Evolutionary conservation across 192 early-diverging fungal genomes (phyloP).

Genomic region (Chytriomyces sp.): DNA sequence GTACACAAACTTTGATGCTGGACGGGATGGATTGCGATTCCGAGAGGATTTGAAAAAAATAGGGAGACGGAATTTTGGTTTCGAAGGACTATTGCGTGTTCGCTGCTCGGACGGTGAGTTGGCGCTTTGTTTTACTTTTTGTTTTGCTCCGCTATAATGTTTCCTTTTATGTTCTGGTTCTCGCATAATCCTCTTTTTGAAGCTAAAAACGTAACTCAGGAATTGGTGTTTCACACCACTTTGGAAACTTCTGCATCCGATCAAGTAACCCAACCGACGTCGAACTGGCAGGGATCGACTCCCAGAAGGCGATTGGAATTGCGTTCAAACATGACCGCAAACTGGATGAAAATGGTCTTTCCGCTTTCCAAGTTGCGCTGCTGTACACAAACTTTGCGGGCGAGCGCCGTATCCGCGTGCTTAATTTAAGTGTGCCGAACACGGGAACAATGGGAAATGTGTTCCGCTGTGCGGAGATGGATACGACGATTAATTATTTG

Average conservation of each 20-base stretch:
- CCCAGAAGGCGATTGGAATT: conserved; percentile 82
- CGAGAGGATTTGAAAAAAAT: conserved; percentile 74
- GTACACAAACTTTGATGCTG: conserved; percentile 82
- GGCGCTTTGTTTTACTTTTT: not conserved
- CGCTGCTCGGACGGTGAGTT: conserved; percentile 81
- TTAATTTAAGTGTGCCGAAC: conserved; percentile 81
- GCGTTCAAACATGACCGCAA: conserved; percentile 86
- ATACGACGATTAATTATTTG: conserved; percentile 87
- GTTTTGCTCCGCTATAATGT: not conserved
- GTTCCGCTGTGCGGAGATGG: conserved; percentile 90
- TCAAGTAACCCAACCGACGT: conserved; percentile 81
- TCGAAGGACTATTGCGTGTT: conserved; percentile 84
- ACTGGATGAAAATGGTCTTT: conserved; percentile 77
- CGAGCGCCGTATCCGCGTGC: conserved; percentile 88
- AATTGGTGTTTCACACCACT: conserved; percentile 81
- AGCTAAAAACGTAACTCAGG: conserved; percentile 41
- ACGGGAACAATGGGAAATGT: conserved; percentile 78
- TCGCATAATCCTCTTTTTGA: no score
- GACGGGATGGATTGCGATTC: conserved; percentile 74
- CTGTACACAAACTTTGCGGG: conserved; percentile 92
- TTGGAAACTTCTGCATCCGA: conserved; percentile 93
- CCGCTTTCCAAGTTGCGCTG: conserved; percentile 89
- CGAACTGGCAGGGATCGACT: conserved; percentile 87
- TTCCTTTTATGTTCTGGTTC: no score
- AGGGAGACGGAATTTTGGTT: conserved; percentile 80